Evolutionary conservation across 371 early-diverging fungal genomes (phyloP).

Genomic region (Saksenaea vasiformis): DNA sequence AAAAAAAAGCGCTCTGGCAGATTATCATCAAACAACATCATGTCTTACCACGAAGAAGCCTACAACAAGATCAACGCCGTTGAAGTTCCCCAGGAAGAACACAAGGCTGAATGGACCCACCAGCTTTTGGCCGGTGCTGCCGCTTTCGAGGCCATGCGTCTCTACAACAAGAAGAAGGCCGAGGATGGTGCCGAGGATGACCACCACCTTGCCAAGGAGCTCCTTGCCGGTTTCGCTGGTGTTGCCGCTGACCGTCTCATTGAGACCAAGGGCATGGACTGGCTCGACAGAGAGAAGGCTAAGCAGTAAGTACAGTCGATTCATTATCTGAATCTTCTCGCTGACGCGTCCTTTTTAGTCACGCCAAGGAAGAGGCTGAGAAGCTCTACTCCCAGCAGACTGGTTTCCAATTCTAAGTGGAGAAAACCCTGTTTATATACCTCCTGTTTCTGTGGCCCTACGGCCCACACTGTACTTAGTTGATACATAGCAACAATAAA

Average conservation of each 20-base stretch:
- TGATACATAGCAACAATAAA: neutral
- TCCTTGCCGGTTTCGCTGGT: constrained; percentile 38
- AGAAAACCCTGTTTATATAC: neutral
- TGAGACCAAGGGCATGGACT: constrained; percentile 16
- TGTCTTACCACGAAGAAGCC: constrained; percentile 5
- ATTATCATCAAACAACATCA: neutral
- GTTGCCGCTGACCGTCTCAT: constrained; percentile 10
- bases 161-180: constrained; percentile 25
- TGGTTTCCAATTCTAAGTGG: constrained; percentile 15
- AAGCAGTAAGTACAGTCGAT: constrained; percentile 10
- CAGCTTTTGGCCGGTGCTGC: constrained; percentile 41
- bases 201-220: constrained; percentile 42
- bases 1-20: neutral
- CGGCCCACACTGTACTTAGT: neutral
- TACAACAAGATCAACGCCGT: neutral
- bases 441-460: neutral
- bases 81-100: constrained; percentile 18
- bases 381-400: constrained; percentile 12
- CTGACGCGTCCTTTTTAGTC: constrained; percentile 5
- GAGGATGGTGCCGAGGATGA: constrained; percentile 17
- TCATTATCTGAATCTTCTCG: neutral
- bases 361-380: constrained; percentile 18
- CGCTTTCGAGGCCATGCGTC: constrained; percentile 45
- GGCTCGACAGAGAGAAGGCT: constrained; percentile 17
- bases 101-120: constrained; percentile 43